Base-by-base conservation (phyloP, 768 basidiomycete species). In the Russula emetica region DNA sequence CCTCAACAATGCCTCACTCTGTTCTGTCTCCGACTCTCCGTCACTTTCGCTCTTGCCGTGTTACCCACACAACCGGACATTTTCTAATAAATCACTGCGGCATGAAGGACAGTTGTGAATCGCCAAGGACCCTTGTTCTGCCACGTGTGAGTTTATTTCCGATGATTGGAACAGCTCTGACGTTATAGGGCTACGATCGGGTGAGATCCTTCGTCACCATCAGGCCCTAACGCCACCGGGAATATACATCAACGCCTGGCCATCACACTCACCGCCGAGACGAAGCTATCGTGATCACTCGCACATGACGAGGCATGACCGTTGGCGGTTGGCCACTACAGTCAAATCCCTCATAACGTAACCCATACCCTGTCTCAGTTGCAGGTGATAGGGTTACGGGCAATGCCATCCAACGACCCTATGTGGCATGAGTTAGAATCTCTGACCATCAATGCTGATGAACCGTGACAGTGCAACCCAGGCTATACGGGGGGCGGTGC, bases 51-150 rank as follows among this genome's bases (percentile, higher is more conserved):
- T 34, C 26, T 58, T 52, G 20, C 45, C 51, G 14, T 40, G 50
- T n/a, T 64, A 60, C 38, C 16, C 53, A 5, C 58, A 32, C 16
- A 64, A 64, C 38, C 58, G 63, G n/a, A 16, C 36, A 26, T 49
- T 58, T 24, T 64, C 63, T 3, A 47, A 36, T 49, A 24, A 53
- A 2, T 53, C 58, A 7, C 58, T 34, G 20, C 38, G 24, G 40
- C 36, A 36, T 32, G 62, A 58, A 34, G 16, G 56, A 32, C 55
- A 52, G 18, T 4, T 38, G 24, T n/a, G 16, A 40, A 53, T 45
- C 34, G 14, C n/a, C 34, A 50, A 56, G 5, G 42, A 44, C 22
- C 16, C 24, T 2, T 47, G 56, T n/a, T 20, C 57, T 52, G n/a
- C 30, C 62, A 18, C 57, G 26, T 18, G 24, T 28, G 1, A 52